Evolutionary conservation across 1,284 basidiomycete species (phyloP), one percentile per base, ranked within the genome.

Genomic region (Ceratobasidium sp.): DNA sequence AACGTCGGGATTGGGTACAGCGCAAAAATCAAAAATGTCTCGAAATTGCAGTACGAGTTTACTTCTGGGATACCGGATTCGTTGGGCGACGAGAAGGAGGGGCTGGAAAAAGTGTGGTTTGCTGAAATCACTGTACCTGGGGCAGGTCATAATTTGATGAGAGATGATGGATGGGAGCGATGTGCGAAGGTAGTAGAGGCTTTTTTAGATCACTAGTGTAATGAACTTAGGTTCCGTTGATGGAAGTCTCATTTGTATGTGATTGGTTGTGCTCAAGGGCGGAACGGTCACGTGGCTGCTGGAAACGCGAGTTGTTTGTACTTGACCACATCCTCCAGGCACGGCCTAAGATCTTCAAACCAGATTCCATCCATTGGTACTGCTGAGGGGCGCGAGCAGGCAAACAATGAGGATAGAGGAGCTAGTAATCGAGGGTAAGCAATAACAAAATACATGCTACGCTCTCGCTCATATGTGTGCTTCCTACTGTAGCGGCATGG

Each of bases 401-500:
- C 1, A 33, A 17, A 26, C 6, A 0, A 67, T 95, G 93, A 88
- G 93, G 79, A 95, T 95, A 69, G 92, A 94, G 83, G 93, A 95
- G 82, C 89, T 95, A 59, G 91, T 95, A 70, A 87, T 95, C 62
- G 93, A 95, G 85, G 93, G 92, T 88, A 77, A 42, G 84, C 78
- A 28, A 42, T 26, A 3, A 23, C 3, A 1, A 0, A 20, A 10
- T 23, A 2, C 2, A 0, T 7, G 40, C 48, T 5, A n/a, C 12
- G 56, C 17, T 26, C 33, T 12, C 33, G n/a, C 57, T 68, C 12
- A 68, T n/a, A n/a, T n/a, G n/a, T n/a, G n/a, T n/a, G n/a, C n/a
- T n/a, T n/a, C n/a, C n/a, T 33, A 33, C 33, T 33, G 33, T 33
- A 33, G 33, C 33, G 33, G 33, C 33, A 33, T 33, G 33, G 33